Conservation (phyloP, 306 rosid species). For the Amphicarpaea edgeworthii region DNA sequence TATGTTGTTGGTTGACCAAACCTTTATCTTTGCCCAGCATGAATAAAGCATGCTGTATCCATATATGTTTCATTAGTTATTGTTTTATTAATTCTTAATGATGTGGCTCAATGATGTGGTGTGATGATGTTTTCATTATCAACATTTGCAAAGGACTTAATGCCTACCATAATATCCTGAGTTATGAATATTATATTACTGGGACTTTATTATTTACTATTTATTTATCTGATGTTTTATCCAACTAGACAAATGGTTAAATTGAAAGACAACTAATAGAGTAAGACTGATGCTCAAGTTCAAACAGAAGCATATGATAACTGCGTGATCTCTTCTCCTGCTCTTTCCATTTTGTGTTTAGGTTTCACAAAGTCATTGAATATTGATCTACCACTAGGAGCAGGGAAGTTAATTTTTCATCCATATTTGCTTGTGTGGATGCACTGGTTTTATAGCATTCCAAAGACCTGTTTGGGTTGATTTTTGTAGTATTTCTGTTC, state of each 20-base stretch:
- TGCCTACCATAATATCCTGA: background rate
- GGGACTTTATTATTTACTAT: constrained; percentile 15
- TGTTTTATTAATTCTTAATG: background rate
- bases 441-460: background rate
- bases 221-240: background rate
- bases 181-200: background rate
- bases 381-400: background rate
- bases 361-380: background rate
- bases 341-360: background rate
- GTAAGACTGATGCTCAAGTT: background rate
- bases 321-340: background rate
- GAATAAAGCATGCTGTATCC: background rate
- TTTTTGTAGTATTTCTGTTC: constrained; percentile 7
- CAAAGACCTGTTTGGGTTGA: background rate
- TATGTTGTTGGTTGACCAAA: constrained; percentile 29
- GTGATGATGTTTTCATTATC: background rate
- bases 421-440: constrained; percentile 16
- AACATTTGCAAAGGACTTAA: constrained; percentile 2
- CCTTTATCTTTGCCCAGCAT: background rate
- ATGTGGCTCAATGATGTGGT: background rate
- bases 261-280: background rate
- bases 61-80: background rate
- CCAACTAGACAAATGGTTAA: constrained; percentile 23
- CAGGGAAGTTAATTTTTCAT: background rate
- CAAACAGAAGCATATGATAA: constrained; percentile 1